Evolutionary conservation across 345 rosid species (phyloP), one percentile per base, ranked within the genome.

Genomic region (Heritiera fomes): DNA sequence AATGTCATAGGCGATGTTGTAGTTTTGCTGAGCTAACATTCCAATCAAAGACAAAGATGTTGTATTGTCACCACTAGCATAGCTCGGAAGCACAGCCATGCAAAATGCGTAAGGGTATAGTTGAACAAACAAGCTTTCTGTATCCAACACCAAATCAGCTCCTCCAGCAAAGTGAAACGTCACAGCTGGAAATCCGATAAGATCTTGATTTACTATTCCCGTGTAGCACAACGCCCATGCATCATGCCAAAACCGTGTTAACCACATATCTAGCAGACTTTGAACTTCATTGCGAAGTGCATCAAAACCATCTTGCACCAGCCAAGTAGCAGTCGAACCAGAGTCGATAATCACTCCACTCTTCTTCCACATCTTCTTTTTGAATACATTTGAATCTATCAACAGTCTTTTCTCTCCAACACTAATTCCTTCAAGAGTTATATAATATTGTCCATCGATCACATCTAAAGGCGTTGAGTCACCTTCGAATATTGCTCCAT

Each of bases 341-440:
- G 88, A 80, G 80, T 91, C 88, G 6, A 91, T 80, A 20, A 87
- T 52, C 12, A 83, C 86, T 20, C 89, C 87, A 4, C 78, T 77
- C 55, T 38, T 80, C 28, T 76, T n/a, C 23, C 78, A 71, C 43
- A 47, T 69, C 74, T 58, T 67, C 52, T 76, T 80, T 23, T 7
- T 80, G 78, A 87, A 88, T 5, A 76, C 70, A n/a, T 11, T 47
- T 0, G 84, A 86, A 55, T 89, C 85, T 0, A 87, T 88, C 32
- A 71, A 71, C 7, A 92, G 88, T 73, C 79, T 77, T 61, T 63
- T 87, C 8, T 43, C 84, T 9, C 89, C 94, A 2, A 88, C 73
- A 41, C 91, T 88, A 10, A 89, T 87, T 70, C 84, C 85, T 88
- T 89, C 89, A 3, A 90, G 78, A 32, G 78, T 86, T 56, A 89